Conservation (phyloP, 176 grass and related monocot genomes). For the Echinochloa phyllopogon region DNA sequence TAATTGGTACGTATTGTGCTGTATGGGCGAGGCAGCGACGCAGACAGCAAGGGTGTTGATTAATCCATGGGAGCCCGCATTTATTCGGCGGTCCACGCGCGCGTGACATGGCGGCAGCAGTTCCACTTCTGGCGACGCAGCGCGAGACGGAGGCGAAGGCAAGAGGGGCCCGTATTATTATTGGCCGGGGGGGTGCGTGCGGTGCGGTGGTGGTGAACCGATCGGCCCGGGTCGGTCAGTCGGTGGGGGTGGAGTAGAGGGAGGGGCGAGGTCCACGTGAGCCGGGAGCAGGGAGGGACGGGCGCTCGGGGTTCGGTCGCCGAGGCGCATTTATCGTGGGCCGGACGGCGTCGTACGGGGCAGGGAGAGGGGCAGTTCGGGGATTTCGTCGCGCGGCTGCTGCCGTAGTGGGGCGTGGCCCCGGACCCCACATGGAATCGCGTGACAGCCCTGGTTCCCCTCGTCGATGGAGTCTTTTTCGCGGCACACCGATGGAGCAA, state of each 20-base stretch:
- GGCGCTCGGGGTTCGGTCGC: background rate
- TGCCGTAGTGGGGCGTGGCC: slow-evolving; percentile 6
- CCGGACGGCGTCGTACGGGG: background rate
- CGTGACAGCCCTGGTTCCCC: background rate
- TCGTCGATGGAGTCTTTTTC: no score
- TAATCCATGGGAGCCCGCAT: background rate
- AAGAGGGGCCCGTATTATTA: no score
- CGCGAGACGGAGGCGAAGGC: no score
- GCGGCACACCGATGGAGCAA: accelerated
- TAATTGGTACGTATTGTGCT: no score
- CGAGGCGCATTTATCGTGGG: slow-evolving; percentile 20
- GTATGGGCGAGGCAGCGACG: no score
- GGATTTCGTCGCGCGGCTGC: background rate
- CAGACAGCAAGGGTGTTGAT: background rate
- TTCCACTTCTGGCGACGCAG: background rate
- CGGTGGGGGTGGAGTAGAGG: slow-evolving; percentile 1
- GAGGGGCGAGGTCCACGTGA: slow-evolving; percentile 28
- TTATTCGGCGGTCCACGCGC: background rate
- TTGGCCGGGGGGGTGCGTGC: no score
- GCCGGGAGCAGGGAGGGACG: background rate
- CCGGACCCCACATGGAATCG: slow-evolving; percentile 28
- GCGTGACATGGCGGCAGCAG: background rate
- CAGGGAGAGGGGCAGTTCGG: background rate
- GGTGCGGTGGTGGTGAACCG: background rate
- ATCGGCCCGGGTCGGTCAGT: background rate